phyloP scores from a whole-genome alignment of 2,329 filamentous ascomycete species.

The Chaetoscypha palmicola region DNA sequence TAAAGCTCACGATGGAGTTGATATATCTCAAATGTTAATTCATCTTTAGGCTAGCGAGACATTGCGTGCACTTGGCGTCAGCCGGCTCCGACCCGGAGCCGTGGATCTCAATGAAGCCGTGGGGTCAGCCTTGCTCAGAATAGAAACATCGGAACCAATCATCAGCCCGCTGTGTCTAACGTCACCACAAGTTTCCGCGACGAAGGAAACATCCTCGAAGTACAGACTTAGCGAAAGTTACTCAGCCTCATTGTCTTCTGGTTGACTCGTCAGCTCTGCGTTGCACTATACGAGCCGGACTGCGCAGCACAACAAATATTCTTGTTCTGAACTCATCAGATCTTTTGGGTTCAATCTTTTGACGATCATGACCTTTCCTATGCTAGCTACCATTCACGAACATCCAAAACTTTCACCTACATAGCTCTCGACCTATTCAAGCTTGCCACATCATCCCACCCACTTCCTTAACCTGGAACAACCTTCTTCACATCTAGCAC shows the following conservation, averaged over 20 bases:
- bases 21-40: too few species aligned
- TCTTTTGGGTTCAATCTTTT: too few species aligned
- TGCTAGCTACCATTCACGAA: background rate
- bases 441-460: conserved; percentile 5
- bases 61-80: too few species aligned
- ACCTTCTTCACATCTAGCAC: conserved; percentile 8
- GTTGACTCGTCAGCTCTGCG: conserved; percentile 17
- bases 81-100: too few species aligned
- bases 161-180: background rate
- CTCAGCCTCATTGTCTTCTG: conserved; percentile 17
- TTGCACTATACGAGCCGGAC: background rate
- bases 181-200: too few species aligned
- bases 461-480: conserved; percentile 7
- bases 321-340: too few species aligned
- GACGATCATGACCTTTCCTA: background rate
- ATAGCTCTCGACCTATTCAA: background rate
- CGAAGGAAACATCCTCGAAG: background rate
- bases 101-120: too few species aligned
- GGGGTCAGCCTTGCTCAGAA: background rate
- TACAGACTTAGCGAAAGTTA: background rate
- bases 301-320: too few species aligned
- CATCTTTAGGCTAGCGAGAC: too few species aligned
- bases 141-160: background rate
- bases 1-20: too few species aligned
- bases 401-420: background rate